phyloP scores from a whole-genome alignment of 371 early-diverging fungal genomes.

The Zychaea mexicana region DNA sequence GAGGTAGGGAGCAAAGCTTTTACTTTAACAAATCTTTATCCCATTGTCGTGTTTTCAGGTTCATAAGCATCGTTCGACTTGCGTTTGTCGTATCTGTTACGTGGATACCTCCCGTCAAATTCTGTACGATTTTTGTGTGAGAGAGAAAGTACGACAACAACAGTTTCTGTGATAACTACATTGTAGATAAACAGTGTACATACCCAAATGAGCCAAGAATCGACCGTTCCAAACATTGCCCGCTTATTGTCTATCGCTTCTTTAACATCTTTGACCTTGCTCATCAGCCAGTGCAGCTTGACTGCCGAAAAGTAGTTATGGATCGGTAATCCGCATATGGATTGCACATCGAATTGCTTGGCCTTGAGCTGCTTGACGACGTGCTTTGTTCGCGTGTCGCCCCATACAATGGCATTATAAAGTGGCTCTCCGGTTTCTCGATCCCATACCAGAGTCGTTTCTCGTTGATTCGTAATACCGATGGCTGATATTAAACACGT shows the following conservation, averaged over 20 bases:
- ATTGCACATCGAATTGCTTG: constrained; percentile 43
- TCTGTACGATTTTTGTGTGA: constrained; percentile 40
- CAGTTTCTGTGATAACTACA: too few relatives aligned
- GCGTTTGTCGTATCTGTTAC: constrained; percentile 95
- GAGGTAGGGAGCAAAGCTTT: too few relatives aligned
- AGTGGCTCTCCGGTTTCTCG: constrained; percentile 76
- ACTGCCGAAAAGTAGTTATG: constrained; percentile 93
- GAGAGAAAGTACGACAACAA: neutral
- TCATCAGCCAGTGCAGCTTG: constrained; percentile 89
- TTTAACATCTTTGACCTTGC: constrained; percentile 55
- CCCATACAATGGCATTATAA: constrained; percentile 67
- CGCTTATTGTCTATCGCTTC: constrained; percentile 16
- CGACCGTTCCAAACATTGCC: constrained; percentile 86
- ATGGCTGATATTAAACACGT: constrained; percentile 55
- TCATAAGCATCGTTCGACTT: constrained; percentile 91
- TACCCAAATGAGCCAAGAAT: constrained; percentile 90
- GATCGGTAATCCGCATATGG: constrained; percentile 82
- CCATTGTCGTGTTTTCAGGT: constrained; percentile 81
- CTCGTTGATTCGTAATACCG: constrained; percentile 94
- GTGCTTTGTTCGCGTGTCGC: constrained; percentile 37
- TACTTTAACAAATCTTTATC: constrained; percentile 68
- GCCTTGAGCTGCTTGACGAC: constrained; percentile 37
- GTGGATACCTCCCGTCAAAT: constrained; percentile 82
- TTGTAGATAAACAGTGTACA: too few relatives aligned
- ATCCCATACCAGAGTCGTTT: constrained; percentile 90